phyloP scores from a whole-genome alignment of 1,284 basidiomycete species.

The Phellinidium pouzarii region DNA sequence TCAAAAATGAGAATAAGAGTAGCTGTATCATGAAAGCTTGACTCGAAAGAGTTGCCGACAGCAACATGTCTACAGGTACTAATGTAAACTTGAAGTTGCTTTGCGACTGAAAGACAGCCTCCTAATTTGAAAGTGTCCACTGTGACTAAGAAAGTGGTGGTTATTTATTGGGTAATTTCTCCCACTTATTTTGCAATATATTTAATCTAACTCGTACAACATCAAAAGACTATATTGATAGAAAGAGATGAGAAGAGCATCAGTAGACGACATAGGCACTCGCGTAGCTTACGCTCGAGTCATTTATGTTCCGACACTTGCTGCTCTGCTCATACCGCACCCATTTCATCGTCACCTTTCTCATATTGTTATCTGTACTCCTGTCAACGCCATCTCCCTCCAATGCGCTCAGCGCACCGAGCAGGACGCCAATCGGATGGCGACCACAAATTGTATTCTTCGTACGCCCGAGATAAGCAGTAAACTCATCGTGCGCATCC shows the following conservation, averaged over 20 bases:
- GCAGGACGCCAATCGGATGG: slow-evolving; percentile 89
- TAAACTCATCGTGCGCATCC: slow-evolving; percentile 59
- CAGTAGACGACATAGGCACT: slow-evolving; percentile 71
- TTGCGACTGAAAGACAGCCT: too few species aligned
- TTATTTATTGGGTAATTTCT: too few species aligned
- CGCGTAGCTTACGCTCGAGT: slow-evolving; percentile 94
- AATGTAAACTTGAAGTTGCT: too few species aligned
- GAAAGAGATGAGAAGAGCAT: slow-evolving; percentile 1
- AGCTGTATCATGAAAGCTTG: too few species aligned
- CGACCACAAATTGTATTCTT: slow-evolving; percentile 97
- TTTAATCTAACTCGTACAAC: too few species aligned
- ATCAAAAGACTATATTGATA: not conserved
- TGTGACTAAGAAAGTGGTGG: too few species aligned
- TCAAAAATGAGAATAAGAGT: too few species aligned
- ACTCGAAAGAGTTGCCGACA: too few species aligned
- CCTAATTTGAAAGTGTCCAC: too few species aligned
- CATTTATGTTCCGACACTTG: slow-evolving; percentile 56
- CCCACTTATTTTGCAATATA: too few species aligned
- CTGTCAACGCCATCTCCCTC: slow-evolving; percentile 22
- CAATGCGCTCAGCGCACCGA: slow-evolving; percentile 60
- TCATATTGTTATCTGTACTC: slow-evolving; percentile 20
- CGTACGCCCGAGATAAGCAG: slow-evolving; percentile 71
- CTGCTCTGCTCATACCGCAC: slow-evolving; percentile 92
- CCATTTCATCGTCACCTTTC: slow-evolving; percentile 54
- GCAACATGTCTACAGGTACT: too few species aligned